Evolutionary conservation across 164 flowering plant species (phyloP).

Genomic region (Liquidambar formosana): DNA sequence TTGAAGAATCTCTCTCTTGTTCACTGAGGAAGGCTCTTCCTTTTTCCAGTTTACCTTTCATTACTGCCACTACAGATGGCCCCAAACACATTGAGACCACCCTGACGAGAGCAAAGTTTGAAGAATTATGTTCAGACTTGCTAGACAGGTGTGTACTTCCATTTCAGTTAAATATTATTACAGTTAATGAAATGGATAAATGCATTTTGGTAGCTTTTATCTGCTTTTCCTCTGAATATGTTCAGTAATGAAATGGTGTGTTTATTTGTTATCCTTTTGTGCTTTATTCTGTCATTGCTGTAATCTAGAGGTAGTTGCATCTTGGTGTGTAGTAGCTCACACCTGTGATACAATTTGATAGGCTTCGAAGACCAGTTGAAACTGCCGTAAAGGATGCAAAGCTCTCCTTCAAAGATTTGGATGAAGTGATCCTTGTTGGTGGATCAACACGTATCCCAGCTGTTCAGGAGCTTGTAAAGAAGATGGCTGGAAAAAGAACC

Average conservation of each 20-base stretch:
- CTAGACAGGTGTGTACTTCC: slow-evolving; percentile 38
- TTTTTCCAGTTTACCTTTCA: slow-evolving; percentile 39
- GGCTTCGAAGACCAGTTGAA: slow-evolving; percentile 73
- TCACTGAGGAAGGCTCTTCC: background rate
- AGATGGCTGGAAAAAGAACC: no score
- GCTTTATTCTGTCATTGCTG: no score
- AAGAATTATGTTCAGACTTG: slow-evolving; percentile 41
- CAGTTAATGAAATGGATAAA: no score
- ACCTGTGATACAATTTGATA: no score
- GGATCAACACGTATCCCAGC: slow-evolving; percentile 88
- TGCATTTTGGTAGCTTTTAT: no score
- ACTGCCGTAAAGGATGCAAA: slow-evolving; percentile 77
- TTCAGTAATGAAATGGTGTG: background rate
- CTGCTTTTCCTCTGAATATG: background rate
- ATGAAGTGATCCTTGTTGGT: slow-evolving; percentile 85
- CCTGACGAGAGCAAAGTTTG: slow-evolving; percentile 42
- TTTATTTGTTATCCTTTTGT: background rate
- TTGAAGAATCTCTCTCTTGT: background rate
- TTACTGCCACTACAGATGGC: slow-evolving; percentile 44
- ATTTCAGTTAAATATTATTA: no score
- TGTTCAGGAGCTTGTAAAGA: no score
- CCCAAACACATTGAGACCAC: slow-evolving; percentile 50
- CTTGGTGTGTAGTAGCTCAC: no score
- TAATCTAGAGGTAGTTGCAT: no score
- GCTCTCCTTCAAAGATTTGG: slow-evolving; percentile 65